Base-by-base conservation (phyloP, 1,284 basidiomycete genomes). In the Naganishia liquefaciens region DNA sequence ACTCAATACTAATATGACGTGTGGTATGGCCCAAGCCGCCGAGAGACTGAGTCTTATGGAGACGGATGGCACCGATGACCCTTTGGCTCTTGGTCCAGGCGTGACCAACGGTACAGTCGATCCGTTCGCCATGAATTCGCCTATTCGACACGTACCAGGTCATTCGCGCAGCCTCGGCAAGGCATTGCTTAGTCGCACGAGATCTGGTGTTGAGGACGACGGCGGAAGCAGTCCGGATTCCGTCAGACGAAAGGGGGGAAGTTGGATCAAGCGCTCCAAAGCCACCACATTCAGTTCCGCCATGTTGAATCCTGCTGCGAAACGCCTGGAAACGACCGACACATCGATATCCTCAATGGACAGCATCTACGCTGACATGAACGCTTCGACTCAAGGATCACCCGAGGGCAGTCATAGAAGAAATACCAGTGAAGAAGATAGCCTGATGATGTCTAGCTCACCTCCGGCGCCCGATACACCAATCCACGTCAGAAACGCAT, bases 1-100 rank as follows among this genome's bases (percentile, higher is more conserved):
- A 3, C 73, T 74, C 39, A 46, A 40, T 5, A 23, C 21, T 5
- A 51, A n/a, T 2, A 21, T 21, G 21, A 73, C 74, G 2, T 76
- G 73, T 55, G 73, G 74, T 6, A 69, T 76, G 68, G 71, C 74
- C 1, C 75, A 68, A 39, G 75, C 75, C 11, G 72, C 74, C 6
- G 75, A 75, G 33, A 69, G 75, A 54, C 49, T 65, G 19, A 50
- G 44, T 23, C 33, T 65, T 30, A 60, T 60, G 54, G 63, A 65
- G 28, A 65, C 54, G 25, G 63, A 65, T n/a, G 49, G 40, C 7
- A 28, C 42, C 21, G 62, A 54, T 2, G 53, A 54, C 27, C 52
- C 49, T 42, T 19, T 60, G 21, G 57, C 57, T 27, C 47, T 60
- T 47, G 33, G 33, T 27, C 37, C 57, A 1, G 23, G 33, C 3